phyloP scores from a whole-genome alignment of 176 grass and related monocot genomes.

The Leersia perrieri region DNA sequence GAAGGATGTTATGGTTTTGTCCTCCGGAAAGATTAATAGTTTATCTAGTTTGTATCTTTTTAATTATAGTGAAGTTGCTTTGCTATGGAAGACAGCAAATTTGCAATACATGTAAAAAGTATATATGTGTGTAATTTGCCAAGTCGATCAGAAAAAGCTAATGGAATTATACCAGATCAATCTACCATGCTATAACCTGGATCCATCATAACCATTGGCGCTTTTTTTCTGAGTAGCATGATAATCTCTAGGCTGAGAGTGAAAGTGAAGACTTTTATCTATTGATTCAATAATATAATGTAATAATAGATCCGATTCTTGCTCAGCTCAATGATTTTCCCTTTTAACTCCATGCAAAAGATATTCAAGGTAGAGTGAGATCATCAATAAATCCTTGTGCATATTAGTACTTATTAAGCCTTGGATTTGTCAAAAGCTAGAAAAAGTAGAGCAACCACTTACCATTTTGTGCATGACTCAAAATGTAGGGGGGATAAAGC shows the following conservation, averaged over 20 bases:
- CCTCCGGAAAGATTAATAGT: not conserved
- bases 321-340: not conserved
- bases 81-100: not conserved
- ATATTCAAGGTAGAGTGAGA: not conserved
- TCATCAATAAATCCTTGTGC: not conserved
- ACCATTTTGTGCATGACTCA: not conserved
- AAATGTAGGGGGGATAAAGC: constrained; percentile 57
- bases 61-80: not conserved
- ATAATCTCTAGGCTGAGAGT: not conserved
- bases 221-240: not conserved
- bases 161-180: not conserved
- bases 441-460: not conserved
- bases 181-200: not conserved
- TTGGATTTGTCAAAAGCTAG: not conserved
- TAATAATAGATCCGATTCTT: not conserved
- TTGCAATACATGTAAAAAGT: not conserved
- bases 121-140: not conserved
- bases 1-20: not conserved
- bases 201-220: not conserved
- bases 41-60: not conserved
- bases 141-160: not conserved
- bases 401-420: not conserved
- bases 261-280: not conserved
- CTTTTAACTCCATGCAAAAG: not conserved
- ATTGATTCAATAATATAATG: not conserved